Evolutionary conservation across 2,329 filamentous ascomycete species (phyloP).

Genomic region (Aspergillus puulaauensis): DNA sequence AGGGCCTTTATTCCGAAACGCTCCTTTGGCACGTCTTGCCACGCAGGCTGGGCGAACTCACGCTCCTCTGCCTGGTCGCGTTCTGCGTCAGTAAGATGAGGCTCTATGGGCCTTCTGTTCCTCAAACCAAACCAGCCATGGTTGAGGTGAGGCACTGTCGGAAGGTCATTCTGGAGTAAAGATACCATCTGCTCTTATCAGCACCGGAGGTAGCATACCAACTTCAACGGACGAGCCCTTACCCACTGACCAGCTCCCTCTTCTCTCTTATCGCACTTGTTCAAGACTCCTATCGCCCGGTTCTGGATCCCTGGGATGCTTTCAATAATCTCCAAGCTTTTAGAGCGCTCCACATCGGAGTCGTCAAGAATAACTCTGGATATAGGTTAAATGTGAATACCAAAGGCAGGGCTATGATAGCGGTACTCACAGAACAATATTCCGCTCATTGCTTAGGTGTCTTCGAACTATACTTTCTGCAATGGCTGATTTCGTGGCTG

Average conservation of each 20-base stretch:
- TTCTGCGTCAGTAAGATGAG: constrained; percentile 4
- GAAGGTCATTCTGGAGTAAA: constrained; percentile 16
- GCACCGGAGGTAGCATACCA: background rate
- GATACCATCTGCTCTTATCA: constrained; percentile 11
- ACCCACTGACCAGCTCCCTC: constrained; percentile 15
- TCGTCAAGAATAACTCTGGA: constrained; percentile 16
- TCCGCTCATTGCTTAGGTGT: background rate
- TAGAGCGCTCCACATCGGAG: constrained; percentile 15
- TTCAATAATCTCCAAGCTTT: constrained; percentile 10
- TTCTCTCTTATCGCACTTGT: constrained; percentile 17
- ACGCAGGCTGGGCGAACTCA: background rate
- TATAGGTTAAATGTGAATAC: background rate
- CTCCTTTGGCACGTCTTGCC: constrained; percentile 6
- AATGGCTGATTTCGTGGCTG: background rate
- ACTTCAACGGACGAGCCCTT: background rate
- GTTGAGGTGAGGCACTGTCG: constrained; percentile 12
- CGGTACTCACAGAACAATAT: constrained; percentile 4
- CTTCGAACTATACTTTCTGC: background rate
- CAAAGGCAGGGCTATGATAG: background rate
- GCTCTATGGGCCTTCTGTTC: constrained; percentile 12
- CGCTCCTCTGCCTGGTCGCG: constrained; percentile 11
- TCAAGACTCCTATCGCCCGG: constrained; percentile 17
- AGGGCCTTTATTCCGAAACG: constrained; percentile 13
- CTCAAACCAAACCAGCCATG: constrained; percentile 20
- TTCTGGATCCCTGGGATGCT: constrained; percentile 7